phyloP scores from a whole-genome alignment of 345 rosid genomes.

The Linum trigynum region DNA sequence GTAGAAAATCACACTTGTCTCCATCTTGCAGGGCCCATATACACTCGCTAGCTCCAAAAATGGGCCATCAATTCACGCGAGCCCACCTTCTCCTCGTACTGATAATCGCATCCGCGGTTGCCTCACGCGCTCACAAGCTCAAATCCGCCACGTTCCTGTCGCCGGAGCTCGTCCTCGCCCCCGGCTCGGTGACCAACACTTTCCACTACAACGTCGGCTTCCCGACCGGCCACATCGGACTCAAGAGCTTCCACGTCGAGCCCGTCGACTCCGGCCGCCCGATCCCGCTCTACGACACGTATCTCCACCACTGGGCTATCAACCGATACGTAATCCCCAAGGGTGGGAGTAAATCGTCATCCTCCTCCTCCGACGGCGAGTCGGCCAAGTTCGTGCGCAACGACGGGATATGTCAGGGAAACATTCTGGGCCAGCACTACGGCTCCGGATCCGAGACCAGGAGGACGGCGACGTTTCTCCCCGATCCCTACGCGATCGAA shows the following conservation, averaged over 20 bases:
- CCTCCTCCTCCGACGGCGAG: neutral
- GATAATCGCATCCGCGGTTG: conserved; percentile 7
- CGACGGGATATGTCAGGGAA: conserved; percentile 51
- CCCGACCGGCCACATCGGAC: conserved; percentile 72
- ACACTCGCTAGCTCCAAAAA: too few relatives aligned
- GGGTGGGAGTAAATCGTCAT: neutral
- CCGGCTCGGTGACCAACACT: conserved; percentile 63
- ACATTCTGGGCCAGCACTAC: conserved; percentile 36
- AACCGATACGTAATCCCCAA: conserved; percentile 32
- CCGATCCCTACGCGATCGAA: conserved; percentile 82
- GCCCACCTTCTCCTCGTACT: neutral
- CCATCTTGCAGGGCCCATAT: too few relatives aligned
- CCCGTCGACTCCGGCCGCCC: conserved; percentile 66
- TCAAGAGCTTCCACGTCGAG: conserved; percentile 60
- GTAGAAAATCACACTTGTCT: too few relatives aligned
- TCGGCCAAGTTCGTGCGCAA: conserved; percentile 27
- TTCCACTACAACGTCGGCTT: conserved; percentile 47
- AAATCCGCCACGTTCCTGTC: conserved; percentile 54
- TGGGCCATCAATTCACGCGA: too few relatives aligned
- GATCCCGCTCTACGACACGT: conserved; percentile 69
- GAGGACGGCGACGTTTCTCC: conserved; percentile 46
- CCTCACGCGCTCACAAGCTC: conserved; percentile 11
- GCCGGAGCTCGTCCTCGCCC: conserved; percentile 55
- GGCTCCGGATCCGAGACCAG: conserved; percentile 90
- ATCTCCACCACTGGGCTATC: conserved; percentile 85